Evolutionary conservation across 2,329 filamentous ascomycete genomes (phyloP).

Genomic region (Bisporella sp.): DNA sequence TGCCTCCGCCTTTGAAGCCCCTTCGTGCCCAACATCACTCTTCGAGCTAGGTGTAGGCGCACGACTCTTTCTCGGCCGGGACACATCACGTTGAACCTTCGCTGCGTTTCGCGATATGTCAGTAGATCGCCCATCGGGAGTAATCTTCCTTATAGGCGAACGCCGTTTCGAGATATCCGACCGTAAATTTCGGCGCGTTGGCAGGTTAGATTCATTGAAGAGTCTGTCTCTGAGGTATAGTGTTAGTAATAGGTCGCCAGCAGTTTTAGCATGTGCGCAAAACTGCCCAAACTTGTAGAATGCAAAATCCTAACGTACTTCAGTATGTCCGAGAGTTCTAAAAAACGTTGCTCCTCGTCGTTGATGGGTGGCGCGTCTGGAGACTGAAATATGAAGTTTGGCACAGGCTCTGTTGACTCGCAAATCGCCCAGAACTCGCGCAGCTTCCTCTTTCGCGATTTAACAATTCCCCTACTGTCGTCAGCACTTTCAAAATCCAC

Average conservation of each 20-base stretch:
- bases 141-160: conserved; percentile 21
- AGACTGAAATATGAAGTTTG: conserved; percentile 49
- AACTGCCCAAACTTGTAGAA: too few species aligned
- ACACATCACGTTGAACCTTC: conserved; percentile 19
- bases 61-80: conserved; percentile 19
- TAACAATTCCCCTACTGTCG: conserved; percentile 58
- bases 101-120: conserved; percentile 15
- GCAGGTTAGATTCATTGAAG: conserved; percentile 47
- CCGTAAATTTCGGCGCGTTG: conserved; percentile 38
- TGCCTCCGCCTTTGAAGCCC: conserved; percentile 5
- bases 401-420: conserved; percentile 52
- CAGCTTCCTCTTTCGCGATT: conserved; percentile 85
- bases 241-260: neutral
- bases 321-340: conserved; percentile 50
- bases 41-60: conserved; percentile 17
- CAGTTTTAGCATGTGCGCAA: too few species aligned
- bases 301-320: conserved; percentile 41
- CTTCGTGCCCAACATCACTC: conserved; percentile 12
- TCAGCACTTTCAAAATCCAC: conserved; percentile 23
- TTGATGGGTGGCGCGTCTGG: conserved; percentile 48
- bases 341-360: conserved; percentile 46
- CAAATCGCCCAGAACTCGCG: conserved; percentile 81
- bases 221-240: conserved; percentile 34
- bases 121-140: conserved; percentile 13
- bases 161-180: conserved; percentile 37